Evolutionary conservation across 2,329 filamentous ascomycete species (phyloP), one percentile per base, ranked within the genome.

Genomic region (Epicoccum nigrum): DNA sequence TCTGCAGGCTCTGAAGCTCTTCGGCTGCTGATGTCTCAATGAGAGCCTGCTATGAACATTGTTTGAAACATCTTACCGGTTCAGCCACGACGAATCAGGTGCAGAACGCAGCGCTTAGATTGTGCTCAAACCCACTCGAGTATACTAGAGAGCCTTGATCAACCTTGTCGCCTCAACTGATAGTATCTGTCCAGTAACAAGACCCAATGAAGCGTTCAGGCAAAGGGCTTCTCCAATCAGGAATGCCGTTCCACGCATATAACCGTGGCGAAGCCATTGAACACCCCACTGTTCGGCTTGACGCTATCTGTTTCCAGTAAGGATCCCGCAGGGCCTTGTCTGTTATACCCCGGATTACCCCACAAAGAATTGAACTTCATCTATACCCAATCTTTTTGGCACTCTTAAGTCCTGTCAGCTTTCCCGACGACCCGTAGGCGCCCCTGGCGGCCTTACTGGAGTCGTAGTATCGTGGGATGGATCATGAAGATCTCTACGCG

Each of bases 301-400:
- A 28, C 51, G 51, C 56, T 55, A 58, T 51, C 59, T 65, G 49
- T 53, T 65, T 67, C 54, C 58, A 64, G 62, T 56, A 63, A 56
- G 54, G 58, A 55, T 55, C 49, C 58, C 58, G 64, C 63, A 70
- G 52, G 62, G 62, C 65, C 64, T 60, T 64, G 56, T 63, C 63
- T 64, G 58, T 58, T 62, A 49, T 67, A 67, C 69, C 64, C 70
- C 65, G 63, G 62, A 59, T 56, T 61, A 64, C 63, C 62, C 69
- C 68, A 68, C 64, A 56, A 55, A 59, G 51, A 54, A 59, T 56
- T 57, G 51, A 32, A 52, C 59, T 64, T 72, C 70, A 71, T 73
- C 59, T 73, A 70, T 51, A 35, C 33, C 65, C 70, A 68, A 73
- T 70, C 65, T 64, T 54, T 51, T 30, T 58, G 54, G 56, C 38